A percentile compares a stretch with the other conserved stretches of the same genome.
Evolutionary conservation across 768 basidiomycete genomes (phyloP).

Genomic region (Pleurotus tuber-regium): DNA sequence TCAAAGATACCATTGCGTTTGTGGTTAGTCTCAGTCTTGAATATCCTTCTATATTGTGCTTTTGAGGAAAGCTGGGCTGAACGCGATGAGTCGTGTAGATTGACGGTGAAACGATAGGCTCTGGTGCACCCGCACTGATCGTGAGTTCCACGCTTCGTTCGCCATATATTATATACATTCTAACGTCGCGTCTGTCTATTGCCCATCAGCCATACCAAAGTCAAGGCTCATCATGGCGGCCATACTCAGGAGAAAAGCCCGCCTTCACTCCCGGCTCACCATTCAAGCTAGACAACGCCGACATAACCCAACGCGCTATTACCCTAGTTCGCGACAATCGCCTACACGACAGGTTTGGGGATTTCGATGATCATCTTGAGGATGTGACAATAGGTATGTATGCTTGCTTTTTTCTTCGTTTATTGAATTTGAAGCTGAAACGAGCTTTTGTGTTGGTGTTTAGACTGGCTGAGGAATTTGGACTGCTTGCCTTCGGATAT

Average conservation of each 20-base stretch:
- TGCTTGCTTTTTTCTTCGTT: conserved; percentile 25
- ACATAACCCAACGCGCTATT: conserved; percentile 46
- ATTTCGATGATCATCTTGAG: conserved; percentile 84
- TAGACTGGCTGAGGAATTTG: conserved; percentile 46
- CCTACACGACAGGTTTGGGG: conserved; percentile 61
- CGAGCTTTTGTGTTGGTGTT: background rate
- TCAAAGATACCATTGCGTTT: conserved; percentile 63
- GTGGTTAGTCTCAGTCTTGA: conserved; percentile 46
- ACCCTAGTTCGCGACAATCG: conserved; percentile 46
- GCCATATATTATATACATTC: background rate
- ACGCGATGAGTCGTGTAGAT: conserved; percentile 36
- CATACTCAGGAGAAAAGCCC: conserved; percentile 30
- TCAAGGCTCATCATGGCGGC: conserved; percentile 46
- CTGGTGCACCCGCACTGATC: conserved; percentile 50
- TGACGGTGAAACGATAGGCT: conserved; percentile 57
- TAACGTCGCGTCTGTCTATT: too few species aligned
- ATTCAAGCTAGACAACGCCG: conserved; percentile 45
- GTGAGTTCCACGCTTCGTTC: conserved; percentile 36
- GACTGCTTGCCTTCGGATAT: conserved; percentile 29
- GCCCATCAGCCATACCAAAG: conserved; percentile 52
- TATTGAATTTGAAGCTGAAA: conserved; percentile 13
- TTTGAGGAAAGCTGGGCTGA: conserved; percentile 6
- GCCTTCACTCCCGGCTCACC: conserved; percentile 45
- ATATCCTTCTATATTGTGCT: background rate
- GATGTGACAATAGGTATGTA: conserved; percentile 56